phyloP scores from a whole-genome alignment of 1,284 basidiomycete genomes.

The Cryptococcus maquisensis region DNA sequence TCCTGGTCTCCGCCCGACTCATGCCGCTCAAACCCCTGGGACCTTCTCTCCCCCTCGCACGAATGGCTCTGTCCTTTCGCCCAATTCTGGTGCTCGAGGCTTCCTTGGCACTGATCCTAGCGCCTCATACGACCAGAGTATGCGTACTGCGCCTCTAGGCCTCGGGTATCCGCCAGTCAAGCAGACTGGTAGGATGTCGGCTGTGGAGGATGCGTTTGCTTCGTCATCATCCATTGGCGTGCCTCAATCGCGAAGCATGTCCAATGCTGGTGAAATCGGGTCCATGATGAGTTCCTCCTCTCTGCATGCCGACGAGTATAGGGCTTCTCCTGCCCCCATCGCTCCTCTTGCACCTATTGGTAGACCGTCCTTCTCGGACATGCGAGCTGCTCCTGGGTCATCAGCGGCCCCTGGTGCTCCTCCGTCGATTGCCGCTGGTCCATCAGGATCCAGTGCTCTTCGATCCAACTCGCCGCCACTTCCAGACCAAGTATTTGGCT shows the following conservation, averaged over 20 bases:
- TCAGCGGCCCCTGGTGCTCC: too few species aligned
- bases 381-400: constrained; percentile 1
- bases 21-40: constrained; percentile 16
- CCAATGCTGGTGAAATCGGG: constrained; percentile 14
- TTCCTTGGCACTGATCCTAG: constrained; percentile 24
- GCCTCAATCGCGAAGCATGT: constrained; percentile 9
- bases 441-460: constrained; percentile 12
- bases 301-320: constrained; percentile 9
- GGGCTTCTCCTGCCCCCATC: constrained; percentile 19
- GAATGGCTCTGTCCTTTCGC: constrained; percentile 32
- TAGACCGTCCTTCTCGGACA: constrained; percentile 13
- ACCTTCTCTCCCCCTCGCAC: constrained; percentile 27
- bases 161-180: constrained; percentile 37
- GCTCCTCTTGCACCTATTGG: constrained; percentile 23
- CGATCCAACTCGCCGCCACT: constrained; percentile 20
- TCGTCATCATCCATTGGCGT: constrained; percentile 33
- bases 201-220: constrained; percentile 36
- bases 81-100: constrained; percentile 22
- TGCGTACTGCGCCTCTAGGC: constrained; percentile 33
- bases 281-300: constrained; percentile 4
- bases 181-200: constrained; percentile 18
- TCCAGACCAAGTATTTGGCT: constrained; percentile 36
- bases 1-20: constrained; percentile 21
- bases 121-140: constrained; percentile 21
- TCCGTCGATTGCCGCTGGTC: not conserved